Percentiles rank a stretch among this genome's conserved stretches.
These are phyloP conservation scores for Malassezia pachydermatis DNA, from an alignment of 1,284 basidiomycete genomes.

Conservation along the genomic window DNA sequence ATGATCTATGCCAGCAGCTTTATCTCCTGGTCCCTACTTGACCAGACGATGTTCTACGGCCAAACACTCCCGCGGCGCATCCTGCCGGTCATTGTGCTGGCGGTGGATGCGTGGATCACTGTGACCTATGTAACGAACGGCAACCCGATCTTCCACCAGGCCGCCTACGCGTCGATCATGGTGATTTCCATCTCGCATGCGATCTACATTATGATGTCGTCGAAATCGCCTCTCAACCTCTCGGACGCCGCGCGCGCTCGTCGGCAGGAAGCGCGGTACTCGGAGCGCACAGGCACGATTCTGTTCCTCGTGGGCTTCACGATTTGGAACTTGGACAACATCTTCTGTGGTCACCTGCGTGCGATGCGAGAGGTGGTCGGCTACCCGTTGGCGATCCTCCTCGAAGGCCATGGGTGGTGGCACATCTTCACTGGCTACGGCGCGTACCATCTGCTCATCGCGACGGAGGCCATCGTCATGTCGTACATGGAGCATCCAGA, in stretches of 20 bases:
- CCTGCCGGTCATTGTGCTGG: slow-evolving; percentile 19
- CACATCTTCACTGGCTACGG: slow-evolving; percentile 53
- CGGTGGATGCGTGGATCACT: slow-evolving; percentile 26
- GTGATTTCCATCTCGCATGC: slow-evolving; percentile 37
- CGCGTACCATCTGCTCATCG: slow-evolving; percentile 49
- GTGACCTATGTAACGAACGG: slow-evolving; percentile 49
- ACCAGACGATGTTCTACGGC: slow-evolving; percentile 23
- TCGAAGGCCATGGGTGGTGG: slow-evolving; percentile 51
- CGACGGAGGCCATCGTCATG: slow-evolving; percentile 22
- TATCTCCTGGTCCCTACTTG: slow-evolving; percentile 34
- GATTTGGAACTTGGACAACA: slow-evolving; percentile 55
- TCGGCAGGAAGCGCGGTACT: slow-evolving; percentile 16
- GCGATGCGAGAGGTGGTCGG: slow-evolving; percentile 25
- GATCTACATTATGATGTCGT: slow-evolving; percentile 32
- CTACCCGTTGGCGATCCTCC: slow-evolving; percentile 26
- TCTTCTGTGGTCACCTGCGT: slow-evolving; percentile 49
- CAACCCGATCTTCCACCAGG: slow-evolving; percentile 54
- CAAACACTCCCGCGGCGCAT: slow-evolving; percentile 12
- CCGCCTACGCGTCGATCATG: slow-evolving; percentile 46
- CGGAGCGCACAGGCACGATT: slow-evolving; percentile 18
- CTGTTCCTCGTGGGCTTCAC: slow-evolving; percentile 50
- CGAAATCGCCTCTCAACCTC: slow-evolving; percentile 18
- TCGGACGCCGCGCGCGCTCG: slow-evolving; percentile 9
- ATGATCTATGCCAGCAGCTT: slow-evolving; percentile 44
- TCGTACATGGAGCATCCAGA: slow-evolving; percentile 26